A percentile compares a stretch with the other conserved stretches of the same genome.
These are phyloP conservation scores for Echeveria elegans DNA, from an alignment of 164 flowering plant species.

Conservation along the genomic window DNA sequence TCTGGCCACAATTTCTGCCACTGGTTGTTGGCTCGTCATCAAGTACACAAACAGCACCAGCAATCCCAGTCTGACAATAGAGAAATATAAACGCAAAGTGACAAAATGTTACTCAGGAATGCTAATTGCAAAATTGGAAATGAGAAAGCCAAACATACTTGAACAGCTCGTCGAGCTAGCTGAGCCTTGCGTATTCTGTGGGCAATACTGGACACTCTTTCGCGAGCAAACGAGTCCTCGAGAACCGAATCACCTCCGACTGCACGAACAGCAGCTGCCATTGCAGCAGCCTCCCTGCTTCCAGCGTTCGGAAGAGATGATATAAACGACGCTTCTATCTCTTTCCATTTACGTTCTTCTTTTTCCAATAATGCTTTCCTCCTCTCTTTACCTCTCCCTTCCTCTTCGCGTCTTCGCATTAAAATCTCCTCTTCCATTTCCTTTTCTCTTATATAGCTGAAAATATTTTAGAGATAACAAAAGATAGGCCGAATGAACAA, in stretches of 20 bases:
- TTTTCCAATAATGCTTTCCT: conserved; percentile 94
- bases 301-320: conserved; percentile 99
- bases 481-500: conserved; percentile 7
- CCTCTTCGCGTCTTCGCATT: conserved; percentile 98
- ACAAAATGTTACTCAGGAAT: no score
- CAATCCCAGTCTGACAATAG: conserved; percentile 66
- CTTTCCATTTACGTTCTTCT: conserved; percentile 99
- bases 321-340: conserved; percentile 91
- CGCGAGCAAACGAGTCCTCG: conserved; percentile 91
- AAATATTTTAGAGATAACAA: conserved; percentile 8
- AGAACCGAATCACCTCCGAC: conserved; percentile 97
- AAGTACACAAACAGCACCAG: conserved; percentile 88
- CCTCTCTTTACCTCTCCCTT: conserved; percentile 98
- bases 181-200: conserved; percentile 77
- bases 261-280: conserved; percentile 99
- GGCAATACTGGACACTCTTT: conserved; percentile 87
- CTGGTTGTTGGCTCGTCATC: conserved; percentile 89
- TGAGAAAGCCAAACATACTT: conserved; percentile 31
- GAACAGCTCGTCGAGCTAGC: conserved; percentile 73
- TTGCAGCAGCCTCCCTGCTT: conserved; percentile 87
- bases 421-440: conserved; percentile 99
- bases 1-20: conserved; percentile 84
- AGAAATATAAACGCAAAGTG: not conserved
- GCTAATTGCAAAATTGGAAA: not conserved
- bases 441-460: conserved; percentile 88